phyloP scores from a whole-genome alignment of 306 rosid species.

The Casuarina equisetifolia region DNA sequence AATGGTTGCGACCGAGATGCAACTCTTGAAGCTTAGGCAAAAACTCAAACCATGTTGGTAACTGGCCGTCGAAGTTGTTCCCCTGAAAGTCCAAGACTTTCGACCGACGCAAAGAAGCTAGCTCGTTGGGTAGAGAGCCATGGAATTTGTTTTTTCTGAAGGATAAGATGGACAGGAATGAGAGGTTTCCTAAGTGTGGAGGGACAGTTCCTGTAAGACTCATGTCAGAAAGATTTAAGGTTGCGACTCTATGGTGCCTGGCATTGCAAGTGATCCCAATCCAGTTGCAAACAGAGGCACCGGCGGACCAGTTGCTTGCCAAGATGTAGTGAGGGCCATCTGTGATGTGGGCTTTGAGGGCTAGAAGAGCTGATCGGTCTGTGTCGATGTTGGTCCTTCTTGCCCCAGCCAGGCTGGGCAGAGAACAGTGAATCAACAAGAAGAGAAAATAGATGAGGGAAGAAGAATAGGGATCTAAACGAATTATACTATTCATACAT shows the following conservation, averaged over 20 bases:
- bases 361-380: background rate
- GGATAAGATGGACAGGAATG: background rate
- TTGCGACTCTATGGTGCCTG: background rate
- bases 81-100: background rate
- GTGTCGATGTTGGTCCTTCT: background rate
- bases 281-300: background rate
- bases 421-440: background rate
- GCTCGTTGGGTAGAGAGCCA: background rate
- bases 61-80: background rate
- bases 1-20: background rate
- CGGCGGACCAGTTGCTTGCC: background rate
- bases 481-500: too few species aligned
- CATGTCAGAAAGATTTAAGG: background rate
- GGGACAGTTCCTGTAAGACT: background rate
- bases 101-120: background rate
- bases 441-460: background rate
- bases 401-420: background rate
- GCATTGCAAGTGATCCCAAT: background rate
- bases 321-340: background rate
- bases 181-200: background rate
- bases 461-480: too few species aligned
- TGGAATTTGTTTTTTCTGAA: background rate
- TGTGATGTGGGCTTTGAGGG: background rate
- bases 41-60: slow-evolving; percentile 9
- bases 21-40: slow-evolving; percentile 5